A percentile compares a stretch with the other conserved stretches of the same genome.
phyloP scores from a whole-genome alignment of 2,329 filamentous ascomycete species.

The Fusarium sp. region DNA sequence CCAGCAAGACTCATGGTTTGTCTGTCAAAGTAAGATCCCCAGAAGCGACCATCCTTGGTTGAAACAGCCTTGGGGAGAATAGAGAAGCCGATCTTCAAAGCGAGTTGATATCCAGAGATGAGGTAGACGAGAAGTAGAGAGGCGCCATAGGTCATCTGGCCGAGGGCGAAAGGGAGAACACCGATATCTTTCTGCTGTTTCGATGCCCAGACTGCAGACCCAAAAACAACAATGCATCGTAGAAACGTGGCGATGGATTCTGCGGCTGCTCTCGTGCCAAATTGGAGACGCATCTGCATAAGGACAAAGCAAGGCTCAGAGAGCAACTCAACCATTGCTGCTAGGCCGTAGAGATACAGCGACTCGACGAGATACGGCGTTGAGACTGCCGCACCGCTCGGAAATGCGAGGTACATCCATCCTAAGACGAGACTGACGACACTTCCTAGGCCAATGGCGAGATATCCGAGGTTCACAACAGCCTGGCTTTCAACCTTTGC shows the following conservation, averaged over 20 bases:
- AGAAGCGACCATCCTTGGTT: conserved; percentile 53
- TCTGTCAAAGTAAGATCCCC: conserved; percentile 72
- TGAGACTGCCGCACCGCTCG: conserved; percentile 58
- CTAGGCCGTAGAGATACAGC: conserved; percentile 66
- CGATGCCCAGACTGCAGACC: conserved; percentile 73
- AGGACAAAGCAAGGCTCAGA: conserved; percentile 92
- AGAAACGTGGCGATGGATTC: conserved; percentile 85
- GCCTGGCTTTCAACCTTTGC: conserved; percentile 69
- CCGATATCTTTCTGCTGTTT: conserved; percentile 66
- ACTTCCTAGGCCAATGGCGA: conserved; percentile 77
- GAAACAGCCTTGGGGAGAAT: conserved; percentile 65
- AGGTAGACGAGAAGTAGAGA: conserved; percentile 78
- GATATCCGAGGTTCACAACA: conserved; percentile 88
- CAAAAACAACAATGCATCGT: conserved; percentile 82
- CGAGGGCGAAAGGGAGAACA: conserved; percentile 88
- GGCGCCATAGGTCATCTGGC: conserved; percentile 81
- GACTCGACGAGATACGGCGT: conserved; percentile 72
- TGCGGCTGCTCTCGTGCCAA: conserved; percentile 82
- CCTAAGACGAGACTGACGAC: conserved; percentile 74
- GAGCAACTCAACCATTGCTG: conserved; percentile 78
- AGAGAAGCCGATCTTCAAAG: conserved; percentile 73
- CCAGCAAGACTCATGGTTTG: conserved; percentile 78
- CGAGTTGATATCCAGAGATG: conserved; percentile 67
- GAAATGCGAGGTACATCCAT: conserved; percentile 72
- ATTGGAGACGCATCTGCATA: conserved; percentile 83